Evolutionary conservation across 78 protist genomes (phyloP).

Genomic region (Dictyostelium brefeldianum): DNA sequence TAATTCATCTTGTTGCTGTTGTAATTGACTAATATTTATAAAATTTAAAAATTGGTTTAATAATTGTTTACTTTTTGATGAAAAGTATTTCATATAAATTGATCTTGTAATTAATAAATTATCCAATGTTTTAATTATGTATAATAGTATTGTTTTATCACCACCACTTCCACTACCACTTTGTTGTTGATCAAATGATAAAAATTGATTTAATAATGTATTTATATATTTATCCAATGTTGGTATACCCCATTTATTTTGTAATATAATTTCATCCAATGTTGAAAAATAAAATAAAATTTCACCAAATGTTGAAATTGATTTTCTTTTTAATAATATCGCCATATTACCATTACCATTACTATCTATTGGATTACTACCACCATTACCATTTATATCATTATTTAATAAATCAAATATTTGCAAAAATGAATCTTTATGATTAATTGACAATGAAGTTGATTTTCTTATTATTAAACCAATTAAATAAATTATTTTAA

Average conservation of each 20-base stretch:
- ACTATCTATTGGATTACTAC: background rate
- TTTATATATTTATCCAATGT: slow-evolving; percentile 12
- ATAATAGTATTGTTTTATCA: background rate
- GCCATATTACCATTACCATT: background rate
- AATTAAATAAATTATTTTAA: background rate
- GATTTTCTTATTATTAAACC: background rate
- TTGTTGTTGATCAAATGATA: background rate
- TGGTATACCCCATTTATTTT: background rate
- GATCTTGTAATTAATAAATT: background rate
- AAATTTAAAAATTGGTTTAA: slow-evolving; percentile 6
- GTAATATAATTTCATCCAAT: slow-evolving; percentile 1
- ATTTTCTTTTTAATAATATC: background rate
- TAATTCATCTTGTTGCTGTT: background rate
- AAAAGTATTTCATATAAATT: background rate
- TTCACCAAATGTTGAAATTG: background rate
- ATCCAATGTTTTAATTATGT: slow-evolving; percentile 6
- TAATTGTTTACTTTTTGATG: background rate
- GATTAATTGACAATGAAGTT: background rate
- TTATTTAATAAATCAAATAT: background rate
- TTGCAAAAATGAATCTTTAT: background rate
- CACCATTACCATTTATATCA: background rate
- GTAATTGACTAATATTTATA: background rate
- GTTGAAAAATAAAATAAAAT: slow-evolving; percentile 19
- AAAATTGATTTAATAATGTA: background rate
- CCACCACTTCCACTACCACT: too few relatives aligned